Evolutionary conservation across 495 filamentous ascomycete genomes (phyloP).

Genomic region (Pseudotulostoma volvatum): DNA sequence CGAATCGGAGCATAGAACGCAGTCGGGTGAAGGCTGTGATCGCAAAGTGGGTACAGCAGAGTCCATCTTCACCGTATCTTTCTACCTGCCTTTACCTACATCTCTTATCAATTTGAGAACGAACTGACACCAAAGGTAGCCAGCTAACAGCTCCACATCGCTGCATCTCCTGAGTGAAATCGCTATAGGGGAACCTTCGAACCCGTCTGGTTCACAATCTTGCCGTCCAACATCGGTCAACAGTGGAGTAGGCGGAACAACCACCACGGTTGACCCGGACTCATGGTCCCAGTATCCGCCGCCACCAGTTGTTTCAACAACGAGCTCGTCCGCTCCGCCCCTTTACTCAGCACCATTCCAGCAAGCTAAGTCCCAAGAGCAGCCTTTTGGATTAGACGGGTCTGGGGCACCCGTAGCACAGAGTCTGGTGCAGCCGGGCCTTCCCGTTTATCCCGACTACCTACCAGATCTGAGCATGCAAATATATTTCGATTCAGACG

Average conservation of each 20-base stretch:
- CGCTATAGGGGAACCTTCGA: conserved; percentile 36
- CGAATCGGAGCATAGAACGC: conserved; percentile 3
- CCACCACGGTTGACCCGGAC: conserved; percentile 3
- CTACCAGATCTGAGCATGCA: conserved; percentile 16
- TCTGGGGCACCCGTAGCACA: conserved; percentile 6
- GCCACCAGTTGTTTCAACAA: not conserved
- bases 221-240: conserved; percentile 2
- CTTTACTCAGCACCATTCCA: conserved; percentile 4
- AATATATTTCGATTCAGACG: conserved; percentile 14
- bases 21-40: not conserved
- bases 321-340: conserved; percentile 6
- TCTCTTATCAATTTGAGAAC: too few relatives aligned
- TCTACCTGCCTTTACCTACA: too few relatives aligned
- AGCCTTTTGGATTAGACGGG: conserved; percentile 7
- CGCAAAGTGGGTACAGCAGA: conserved; percentile 1
- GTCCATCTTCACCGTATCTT: conserved; percentile 4
- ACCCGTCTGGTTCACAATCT: not conserved
- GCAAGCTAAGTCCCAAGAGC: not conserved
- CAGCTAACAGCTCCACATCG: too few relatives aligned
- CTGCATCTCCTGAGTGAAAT: conserved; percentile 59
- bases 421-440: conserved; percentile 1
- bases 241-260: conserved; percentile 2
- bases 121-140: too few relatives aligned
- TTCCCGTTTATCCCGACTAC: conserved; percentile 6
- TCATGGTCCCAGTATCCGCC: conserved; percentile 9